Evolutionary conservation across 306 rosid species (phyloP).

Genomic region (Bauhinia variegata): DNA sequence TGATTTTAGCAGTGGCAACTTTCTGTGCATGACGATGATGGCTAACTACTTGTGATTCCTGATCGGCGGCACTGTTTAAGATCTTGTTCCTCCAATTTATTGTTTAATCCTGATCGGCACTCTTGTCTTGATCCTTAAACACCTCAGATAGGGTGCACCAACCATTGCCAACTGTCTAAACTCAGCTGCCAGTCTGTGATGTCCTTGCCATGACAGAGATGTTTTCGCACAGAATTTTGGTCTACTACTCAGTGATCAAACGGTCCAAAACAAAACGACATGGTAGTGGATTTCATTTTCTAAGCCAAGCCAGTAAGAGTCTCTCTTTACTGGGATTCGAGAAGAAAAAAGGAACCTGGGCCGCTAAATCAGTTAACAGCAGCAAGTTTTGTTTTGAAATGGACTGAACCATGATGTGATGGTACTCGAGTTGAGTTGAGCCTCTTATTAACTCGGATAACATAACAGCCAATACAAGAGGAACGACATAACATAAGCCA

Average conservation of each 20-base stretch:
- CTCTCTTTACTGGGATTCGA: no score
- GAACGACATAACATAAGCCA: background rate
- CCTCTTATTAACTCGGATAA: background rate
- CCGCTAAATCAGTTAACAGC: background rate
- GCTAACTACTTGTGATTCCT: conserved; percentile 23
- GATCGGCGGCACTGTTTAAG: conserved; percentile 31
- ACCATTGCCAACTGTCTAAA: background rate
- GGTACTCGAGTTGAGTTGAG: no score
- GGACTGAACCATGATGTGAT: conserved; percentile 20
- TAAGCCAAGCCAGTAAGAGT: no score
- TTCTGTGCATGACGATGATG: conserved; percentile 29
- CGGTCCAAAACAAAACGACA: conserved; percentile 40
- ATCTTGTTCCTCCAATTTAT: background rate
- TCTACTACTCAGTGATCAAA: background rate
- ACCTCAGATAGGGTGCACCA: no score
- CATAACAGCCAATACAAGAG: no score
- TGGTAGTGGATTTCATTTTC: no score
- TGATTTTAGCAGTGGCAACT: no score
- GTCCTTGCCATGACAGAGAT: background rate
- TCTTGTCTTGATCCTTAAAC: background rate
- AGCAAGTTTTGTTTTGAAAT: conserved; percentile 9
- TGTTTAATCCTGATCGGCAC: no score
- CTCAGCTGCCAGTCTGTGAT: background rate
- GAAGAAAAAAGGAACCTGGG: background rate
- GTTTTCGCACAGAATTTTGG: background rate